These are phyloP conservation scores for Aureobasidium melanogenum DNA, from an alignment of 2,329 filamentous ascomycete species.

Conservation along the genomic window DNA sequence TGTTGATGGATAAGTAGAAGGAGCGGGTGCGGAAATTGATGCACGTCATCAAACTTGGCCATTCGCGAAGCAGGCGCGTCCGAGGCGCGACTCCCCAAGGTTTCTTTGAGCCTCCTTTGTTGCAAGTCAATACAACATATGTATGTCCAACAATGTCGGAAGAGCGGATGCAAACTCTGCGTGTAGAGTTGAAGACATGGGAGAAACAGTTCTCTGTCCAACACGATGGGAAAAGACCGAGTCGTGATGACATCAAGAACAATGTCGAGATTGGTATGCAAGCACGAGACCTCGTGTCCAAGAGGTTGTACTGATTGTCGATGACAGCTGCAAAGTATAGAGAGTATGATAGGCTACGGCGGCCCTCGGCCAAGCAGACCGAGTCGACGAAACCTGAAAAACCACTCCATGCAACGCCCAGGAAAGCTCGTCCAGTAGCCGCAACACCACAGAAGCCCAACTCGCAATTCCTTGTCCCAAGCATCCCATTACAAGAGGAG, in stretches of 20 bases:
- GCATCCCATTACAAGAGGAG: conserved; percentile 16
- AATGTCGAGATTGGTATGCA: conserved; percentile 59
- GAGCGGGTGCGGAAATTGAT: not conserved
- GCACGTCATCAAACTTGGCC: not conserved
- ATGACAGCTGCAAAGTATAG: conserved; percentile 62
- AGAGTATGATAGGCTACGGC: conserved; percentile 58
- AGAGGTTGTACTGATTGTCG: not conserved
- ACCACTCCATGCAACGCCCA: conserved; percentile 5
- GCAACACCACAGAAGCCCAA: conserved; percentile 20
- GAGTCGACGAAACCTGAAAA: conserved; percentile 4
- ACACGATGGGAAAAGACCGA: conserved; percentile 60
- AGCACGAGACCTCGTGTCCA: conserved; percentile 11
- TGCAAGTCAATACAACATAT: not conserved
- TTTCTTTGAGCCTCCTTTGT: not conserved
- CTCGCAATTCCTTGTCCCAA: not conserved
- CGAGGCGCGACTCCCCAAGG: not conserved
- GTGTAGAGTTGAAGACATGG: conserved; percentile 65
- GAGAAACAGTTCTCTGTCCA: conserved; percentile 57
- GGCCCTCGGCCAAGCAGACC: conserved; percentile 2
- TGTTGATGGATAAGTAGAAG: not conserved
- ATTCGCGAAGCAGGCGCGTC: conserved; percentile 1
- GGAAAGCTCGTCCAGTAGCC: not conserved
- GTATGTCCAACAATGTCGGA: not conserved
- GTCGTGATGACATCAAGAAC: conserved; percentile 66
- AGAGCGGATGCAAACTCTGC: conserved; percentile 32